Evolutionary conservation across 371 early-diverging fungal species (phyloP).

Genomic region (Mortierella sp.): DNA sequence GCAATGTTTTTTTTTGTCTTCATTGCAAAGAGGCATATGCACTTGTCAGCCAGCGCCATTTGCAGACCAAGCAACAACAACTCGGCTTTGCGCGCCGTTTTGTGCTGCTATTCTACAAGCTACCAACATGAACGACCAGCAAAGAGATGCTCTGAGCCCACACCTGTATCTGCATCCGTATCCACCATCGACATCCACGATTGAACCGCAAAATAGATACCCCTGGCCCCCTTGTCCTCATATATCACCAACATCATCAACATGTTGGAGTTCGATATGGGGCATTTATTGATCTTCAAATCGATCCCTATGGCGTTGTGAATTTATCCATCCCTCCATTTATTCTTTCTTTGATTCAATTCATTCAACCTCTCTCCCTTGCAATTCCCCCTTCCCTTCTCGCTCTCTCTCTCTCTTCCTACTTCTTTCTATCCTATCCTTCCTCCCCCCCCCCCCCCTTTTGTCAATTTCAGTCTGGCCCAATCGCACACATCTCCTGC

Average conservation of each 20-base stretch:
- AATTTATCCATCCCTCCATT: neutral
- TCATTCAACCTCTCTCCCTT: no score
- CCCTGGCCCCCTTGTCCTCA: neutral
- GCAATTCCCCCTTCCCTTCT: neutral
- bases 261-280: neutral
- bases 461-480: slow-evolving; percentile 9
- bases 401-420: neutral
- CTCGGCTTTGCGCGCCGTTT: neutral
- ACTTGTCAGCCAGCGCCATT: slow-evolving; percentile 6
- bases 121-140: neutral
- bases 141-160: neutral
- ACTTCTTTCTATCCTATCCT: neutral
- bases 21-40: neutral
- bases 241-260: neutral
- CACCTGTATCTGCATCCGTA: neutral
- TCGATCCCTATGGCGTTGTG: no score
- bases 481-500: slow-evolving; percentile 1
- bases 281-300: no score
- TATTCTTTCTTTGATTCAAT: neutral
- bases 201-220: no score
- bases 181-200: no score
- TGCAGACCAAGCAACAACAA: neutral
- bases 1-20: neutral
- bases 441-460: neutral
- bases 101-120: neutral